Base-by-base conservation (phyloP, 495 filamentous ascomycete genomes). In the Achaetomiella virescens region DNA sequence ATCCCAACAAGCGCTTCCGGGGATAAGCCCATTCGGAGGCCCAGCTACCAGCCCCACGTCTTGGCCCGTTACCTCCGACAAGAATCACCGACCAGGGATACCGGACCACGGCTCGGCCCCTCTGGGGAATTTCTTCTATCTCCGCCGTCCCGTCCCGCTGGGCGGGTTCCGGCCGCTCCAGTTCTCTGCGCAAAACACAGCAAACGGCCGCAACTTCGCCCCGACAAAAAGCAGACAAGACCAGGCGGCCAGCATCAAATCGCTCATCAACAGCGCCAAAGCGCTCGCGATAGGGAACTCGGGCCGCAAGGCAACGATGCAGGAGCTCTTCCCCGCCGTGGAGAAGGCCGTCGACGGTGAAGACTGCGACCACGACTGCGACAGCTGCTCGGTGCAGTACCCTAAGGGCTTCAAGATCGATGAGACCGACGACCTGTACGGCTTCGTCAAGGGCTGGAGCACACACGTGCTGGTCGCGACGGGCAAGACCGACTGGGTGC, bases 401-500 rank as follows among this genome's bases (percentile, higher is more conserved):
- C 92, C 92, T 7, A 75, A 72, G 46, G 70, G 71, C 31, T 85
- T 84, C 71, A 81, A 84, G 54, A 82, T 96, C 48, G 89, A 97
- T 52, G 81, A 87, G 63, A 72, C 78, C 21, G 88, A 93, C 55
- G 75, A 87, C 64, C 72, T 98, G 27, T 97, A 93, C 66, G 93
- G 93, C 3, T 76, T 87, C 43, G 81, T 97, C 36, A 90, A 93
- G 58, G 89, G 85, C 10, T 98, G 90, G 86, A 82, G 82, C 49
- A 92, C 89, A 17, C 93, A 98, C 69, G 64, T 95, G 52, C 77
- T 98, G 37, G 90, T 98, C 17, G 93, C 92, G 11, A 98, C 93
- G 2, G 90, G 91, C 38, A 95, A 97, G 75, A 84, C 85, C 21
- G 95, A 98, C 72, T 98, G 93, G 93, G 85, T 91, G 61, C 72